Conservation (phyloP, 2,329 filamentous ascomycete species). For the Colletotrichum sp. region DNA sequence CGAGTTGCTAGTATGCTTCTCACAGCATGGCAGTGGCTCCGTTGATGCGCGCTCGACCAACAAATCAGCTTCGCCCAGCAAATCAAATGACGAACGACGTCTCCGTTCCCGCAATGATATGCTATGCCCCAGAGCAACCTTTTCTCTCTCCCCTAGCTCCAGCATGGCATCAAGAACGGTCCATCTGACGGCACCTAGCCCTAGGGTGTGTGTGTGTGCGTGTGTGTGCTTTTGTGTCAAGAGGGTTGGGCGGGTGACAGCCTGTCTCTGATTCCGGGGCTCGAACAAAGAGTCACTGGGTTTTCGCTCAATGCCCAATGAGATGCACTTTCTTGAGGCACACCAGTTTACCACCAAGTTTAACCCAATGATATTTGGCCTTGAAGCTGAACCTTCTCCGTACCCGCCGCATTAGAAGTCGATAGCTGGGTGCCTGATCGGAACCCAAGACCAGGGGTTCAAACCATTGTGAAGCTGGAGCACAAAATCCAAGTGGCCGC, state of each 20-base stretch:
- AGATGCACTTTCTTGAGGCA: not conserved
- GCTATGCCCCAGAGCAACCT: not conserved
- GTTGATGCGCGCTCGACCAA: not conserved
- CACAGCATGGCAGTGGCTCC: not conserved
- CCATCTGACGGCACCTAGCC: constrained; percentile 1
- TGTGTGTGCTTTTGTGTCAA: constrained; percentile 4
- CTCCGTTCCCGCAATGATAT: not conserved
- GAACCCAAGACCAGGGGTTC: constrained; percentile 11
- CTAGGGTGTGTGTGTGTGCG: not conserved
- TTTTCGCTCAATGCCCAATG: not conserved
- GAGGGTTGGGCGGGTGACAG: constrained; percentile 13
- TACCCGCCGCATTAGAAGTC: not conserved
- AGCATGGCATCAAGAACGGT: not conserved
- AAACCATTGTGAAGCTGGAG: not conserved
- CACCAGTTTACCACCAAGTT: too few relatives aligned
- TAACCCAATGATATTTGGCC: not conserved
- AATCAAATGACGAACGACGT: not conserved
- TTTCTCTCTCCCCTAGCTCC: not conserved
- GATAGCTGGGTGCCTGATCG: constrained; percentile 1
- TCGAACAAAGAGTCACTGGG: constrained; percentile 7
- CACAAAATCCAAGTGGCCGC: not conserved
- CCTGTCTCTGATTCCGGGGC: constrained; percentile 11
- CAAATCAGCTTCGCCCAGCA: not conserved
- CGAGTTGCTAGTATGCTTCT: not conserved
- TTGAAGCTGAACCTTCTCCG: not conserved